Evolutionary conservation across 2,329 filamentous ascomycete genomes (phyloP), one percentile per base, ranked within the genome.

Genomic region (Penicillium sumatraense): DNA sequence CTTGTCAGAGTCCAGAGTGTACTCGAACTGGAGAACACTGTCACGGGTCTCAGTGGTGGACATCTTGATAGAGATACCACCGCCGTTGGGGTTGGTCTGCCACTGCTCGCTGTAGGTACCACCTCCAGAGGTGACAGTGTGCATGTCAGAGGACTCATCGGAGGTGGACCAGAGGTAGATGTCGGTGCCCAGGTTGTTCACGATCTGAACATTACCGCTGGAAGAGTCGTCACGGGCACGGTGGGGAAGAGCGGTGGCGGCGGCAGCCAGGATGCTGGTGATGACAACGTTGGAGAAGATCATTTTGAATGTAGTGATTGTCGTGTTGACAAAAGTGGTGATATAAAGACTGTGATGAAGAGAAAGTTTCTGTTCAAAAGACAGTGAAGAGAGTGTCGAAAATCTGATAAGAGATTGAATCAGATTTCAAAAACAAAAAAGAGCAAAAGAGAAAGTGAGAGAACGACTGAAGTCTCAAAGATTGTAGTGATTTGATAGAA

Each of bases 31-130:
- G 23, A 65, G 60, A 5, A 65, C 63, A 16, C 54, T 59, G 27
- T 58, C 53, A 35, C 54, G 18, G 38, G 6, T 42, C 47, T 61
- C 11, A 24, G 58, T 49, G 52, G 65, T 63, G 36, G 70, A 64
- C 35, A 74, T 60, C 67, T 74, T 74, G 60, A 74, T 70, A 24
- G 71, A 73, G 57, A 72, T 60, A 49, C 71, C 71, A 11, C 71
- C 71, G 20, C 70, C 71, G 56, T 70, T 62, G 50, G 62, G 45
- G 58, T 69, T 72, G 51, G 38, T 56, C 46, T 61, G 60, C 66
- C 66, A 74, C 36, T 51, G 18, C 55, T 75, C 71, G 13, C 52
- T 54, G 67, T 70, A 68, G 51, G 53, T 55, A 5, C 63, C 66
- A 29, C 70, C 69, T 20, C 45, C 46, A 24, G 61, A 54, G n/a